These are phyloP conservation scores for Monilinia fructicola DNA, from an alignment of 2,329 filamentous ascomycete species.

Conservation along the genomic window DNA sequence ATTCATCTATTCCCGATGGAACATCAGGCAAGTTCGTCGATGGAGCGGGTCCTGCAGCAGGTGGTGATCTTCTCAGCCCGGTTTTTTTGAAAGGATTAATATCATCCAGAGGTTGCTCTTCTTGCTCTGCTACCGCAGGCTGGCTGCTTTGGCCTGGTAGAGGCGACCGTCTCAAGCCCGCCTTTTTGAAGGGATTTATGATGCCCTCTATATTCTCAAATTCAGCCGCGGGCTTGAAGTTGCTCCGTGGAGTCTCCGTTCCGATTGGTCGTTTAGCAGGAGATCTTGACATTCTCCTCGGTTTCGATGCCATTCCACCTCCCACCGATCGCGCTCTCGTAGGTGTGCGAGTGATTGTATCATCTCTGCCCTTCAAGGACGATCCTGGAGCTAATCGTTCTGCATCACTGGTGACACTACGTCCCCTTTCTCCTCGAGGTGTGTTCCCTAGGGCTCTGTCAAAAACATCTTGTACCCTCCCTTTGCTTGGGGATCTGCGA, in stretches of 20 bases:
- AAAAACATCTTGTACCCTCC: conserved; percentile 39
- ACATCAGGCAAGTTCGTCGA: background rate
- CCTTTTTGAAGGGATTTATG: conserved; percentile 38
- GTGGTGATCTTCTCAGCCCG: conserved; percentile 29
- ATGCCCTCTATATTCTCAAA: conserved; percentile 21
- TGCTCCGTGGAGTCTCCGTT: conserved; percentile 22
- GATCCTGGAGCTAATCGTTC: conserved; percentile 25
- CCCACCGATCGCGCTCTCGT: conserved; percentile 27
- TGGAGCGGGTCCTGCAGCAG: conserved; percentile 13
- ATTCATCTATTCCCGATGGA: background rate
- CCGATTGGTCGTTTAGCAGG: conserved; percentile 29
- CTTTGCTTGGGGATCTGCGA: conserved; percentile 39
- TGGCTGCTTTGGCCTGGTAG: conserved; percentile 21
- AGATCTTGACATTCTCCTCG: conserved; percentile 37
- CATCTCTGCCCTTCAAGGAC: conserved; percentile 8
- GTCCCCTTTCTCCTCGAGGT: conserved; percentile 24
- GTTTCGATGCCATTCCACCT: conserved; percentile 33
- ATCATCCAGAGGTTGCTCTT: conserved; percentile 22
- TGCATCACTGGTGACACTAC: conserved; percentile 25
- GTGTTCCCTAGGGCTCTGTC: conserved; percentile 32
- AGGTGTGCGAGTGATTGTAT: conserved; percentile 24
- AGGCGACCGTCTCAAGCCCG: conserved; percentile 35
- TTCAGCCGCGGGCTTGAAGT: conserved; percentile 20
- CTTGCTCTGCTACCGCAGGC: conserved; percentile 7
- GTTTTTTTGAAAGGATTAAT: conserved; percentile 26